A percentile compares a stretch with the other conserved stretches of the same genome.
phyloP scores from a whole-genome alignment of 116 monocot species.

The Phalaenopsis hybrid region DNA sequence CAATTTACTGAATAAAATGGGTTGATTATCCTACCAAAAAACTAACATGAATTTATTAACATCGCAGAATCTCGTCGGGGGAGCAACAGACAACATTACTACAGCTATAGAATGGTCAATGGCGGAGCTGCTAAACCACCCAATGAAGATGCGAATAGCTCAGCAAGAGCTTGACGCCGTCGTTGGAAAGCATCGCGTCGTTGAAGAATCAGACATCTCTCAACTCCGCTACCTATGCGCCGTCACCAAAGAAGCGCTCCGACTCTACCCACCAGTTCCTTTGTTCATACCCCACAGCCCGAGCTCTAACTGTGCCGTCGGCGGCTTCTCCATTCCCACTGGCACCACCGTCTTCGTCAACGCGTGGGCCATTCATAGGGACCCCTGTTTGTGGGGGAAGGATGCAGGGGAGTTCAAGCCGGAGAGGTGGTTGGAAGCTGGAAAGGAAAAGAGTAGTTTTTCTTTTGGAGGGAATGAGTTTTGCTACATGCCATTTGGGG shows the following conservation, averaged over 20 bases:
- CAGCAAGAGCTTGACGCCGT: constrained; percentile 15
- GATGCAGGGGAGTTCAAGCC: constrained; percentile 15
- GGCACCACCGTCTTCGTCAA: constrained; percentile 12
- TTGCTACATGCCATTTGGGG: constrained; percentile 12
- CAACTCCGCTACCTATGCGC: constrained; percentile 5
- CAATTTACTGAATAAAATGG: too few species aligned
- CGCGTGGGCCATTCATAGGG: constrained; percentile 18
- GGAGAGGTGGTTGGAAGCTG: constrained; percentile 3
- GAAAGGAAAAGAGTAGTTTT: background rate
- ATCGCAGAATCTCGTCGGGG: constrained; percentile 8
- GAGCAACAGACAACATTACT: background rate
- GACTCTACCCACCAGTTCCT: constrained; percentile 12
- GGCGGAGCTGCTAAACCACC: constrained; percentile 13
- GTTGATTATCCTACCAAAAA: too few species aligned
- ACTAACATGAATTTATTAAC: too few species aligned
- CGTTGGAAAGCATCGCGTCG: constrained; percentile 3
- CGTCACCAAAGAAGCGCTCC: constrained; percentile 7
- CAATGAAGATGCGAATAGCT: constrained; percentile 5
- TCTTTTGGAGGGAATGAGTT: constrained; percentile 6
- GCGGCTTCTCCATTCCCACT: constrained; percentile 16
- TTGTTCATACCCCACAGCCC: constrained; percentile 12
- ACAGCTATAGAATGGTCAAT: constrained; percentile 11
- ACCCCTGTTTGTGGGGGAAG: constrained; percentile 8
- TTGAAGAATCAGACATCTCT: constrained; percentile 13
- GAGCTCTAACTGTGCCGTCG: constrained; percentile 1